Percentiles rank a stretch among this genome's conserved stretches.
Evolutionary conservation across 306 rosid species (phyloP).

Genomic region (Oxytropis ochrocephala): DNA sequence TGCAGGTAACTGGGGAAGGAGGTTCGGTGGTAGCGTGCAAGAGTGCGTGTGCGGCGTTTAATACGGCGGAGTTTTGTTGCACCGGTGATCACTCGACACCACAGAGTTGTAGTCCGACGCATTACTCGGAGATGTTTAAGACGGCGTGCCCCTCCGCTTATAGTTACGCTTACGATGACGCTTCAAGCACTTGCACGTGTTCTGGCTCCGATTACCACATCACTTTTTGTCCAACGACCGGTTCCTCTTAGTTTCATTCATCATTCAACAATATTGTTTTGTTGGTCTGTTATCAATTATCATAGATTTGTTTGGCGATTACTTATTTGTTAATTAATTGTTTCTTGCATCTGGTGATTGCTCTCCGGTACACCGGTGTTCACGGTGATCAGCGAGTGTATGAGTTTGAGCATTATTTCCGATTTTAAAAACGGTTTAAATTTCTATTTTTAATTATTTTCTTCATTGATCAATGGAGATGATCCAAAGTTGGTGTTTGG

Average conservation of each 20-base stretch:
- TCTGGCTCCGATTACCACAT: slow-evolving; percentile 58
- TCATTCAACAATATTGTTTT: neutral
- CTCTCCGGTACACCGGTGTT: too few relatives aligned
- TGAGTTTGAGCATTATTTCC: too few relatives aligned
- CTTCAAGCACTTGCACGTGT: slow-evolving; percentile 83
- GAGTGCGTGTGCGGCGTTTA: slow-evolving; percentile 81
- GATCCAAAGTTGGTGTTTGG: too few relatives aligned
- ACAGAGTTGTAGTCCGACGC: slow-evolving; percentile 65
- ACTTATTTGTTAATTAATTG: neutral
- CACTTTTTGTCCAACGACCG: slow-evolving; percentile 54
- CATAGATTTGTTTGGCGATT: neutral
- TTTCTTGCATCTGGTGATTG: too few relatives aligned
- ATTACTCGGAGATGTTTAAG: slow-evolving; percentile 72
- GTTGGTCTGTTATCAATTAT: neutral
- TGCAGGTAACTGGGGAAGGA: slow-evolving; percentile 33
- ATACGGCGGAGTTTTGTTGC: slow-evolving; percentile 70
- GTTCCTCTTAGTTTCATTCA: neutral
- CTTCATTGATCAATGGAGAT: too few relatives aligned
- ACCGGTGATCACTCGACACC: slow-evolving; percentile 72
- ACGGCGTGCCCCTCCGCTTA: slow-evolving; percentile 77
- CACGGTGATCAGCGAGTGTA: too few relatives aligned
- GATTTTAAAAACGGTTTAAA: too few relatives aligned
- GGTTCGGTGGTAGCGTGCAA: slow-evolving; percentile 69
- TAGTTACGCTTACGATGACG: slow-evolving; percentile 88
- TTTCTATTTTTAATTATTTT: too few relatives aligned